These are phyloP conservation scores for Leccinum barrowsii DNA, from an alignment of 768 basidiomycete species.

Conservation along the genomic window DNA sequence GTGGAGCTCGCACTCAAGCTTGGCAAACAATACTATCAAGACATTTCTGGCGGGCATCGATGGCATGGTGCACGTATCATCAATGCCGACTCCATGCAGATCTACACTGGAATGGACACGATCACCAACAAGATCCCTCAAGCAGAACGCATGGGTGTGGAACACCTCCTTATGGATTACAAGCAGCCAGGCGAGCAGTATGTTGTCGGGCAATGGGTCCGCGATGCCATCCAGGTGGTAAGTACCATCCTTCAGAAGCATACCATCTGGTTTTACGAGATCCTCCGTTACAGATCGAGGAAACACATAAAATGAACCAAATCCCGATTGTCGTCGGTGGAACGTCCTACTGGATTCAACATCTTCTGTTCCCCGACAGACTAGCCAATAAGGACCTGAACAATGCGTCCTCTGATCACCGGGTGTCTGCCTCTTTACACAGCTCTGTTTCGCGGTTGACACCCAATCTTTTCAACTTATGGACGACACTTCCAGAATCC, in stretches of 20 bases:
- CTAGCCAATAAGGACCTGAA: slow-evolving; percentile 37
- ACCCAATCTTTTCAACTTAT: slow-evolving; percentile 45
- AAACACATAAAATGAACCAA: slow-evolving; percentile 57
- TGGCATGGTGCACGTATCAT: slow-evolving; percentile 74
- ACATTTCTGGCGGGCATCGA: slow-evolving; percentile 22
- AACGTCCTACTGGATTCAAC: slow-evolving; percentile 96
- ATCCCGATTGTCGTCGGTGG: slow-evolving; percentile 93
- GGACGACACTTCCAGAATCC: slow-evolving; percentile 54
- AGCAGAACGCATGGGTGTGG: slow-evolving; percentile 73
- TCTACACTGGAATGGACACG: slow-evolving; percentile 86
- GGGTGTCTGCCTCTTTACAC: slow-evolving; percentile 37
- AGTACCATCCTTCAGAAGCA: slow-evolving; percentile 27
- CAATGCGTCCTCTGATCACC: not conserved
- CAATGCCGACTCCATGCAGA: slow-evolving; percentile 98
- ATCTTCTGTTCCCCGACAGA: slow-evolving; percentile 85
- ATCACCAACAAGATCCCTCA: slow-evolving; percentile 91
- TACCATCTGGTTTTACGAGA: not conserved
- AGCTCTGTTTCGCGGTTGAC: slow-evolving; percentile 45
- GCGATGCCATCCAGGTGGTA: slow-evolving; percentile 75
- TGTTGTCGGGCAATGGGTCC: slow-evolving; percentile 82
- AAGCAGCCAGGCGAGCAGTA: slow-evolving; percentile 87
- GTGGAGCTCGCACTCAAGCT: slow-evolving; percentile 78
- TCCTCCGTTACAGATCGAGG: slow-evolving; percentile 55
- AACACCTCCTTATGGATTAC: slow-evolving; percentile 87
- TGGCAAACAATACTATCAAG: slow-evolving; percentile 27